Base-by-base conservation (phyloP, 208 protist species). In the Leishmania guyanensis region DNA sequence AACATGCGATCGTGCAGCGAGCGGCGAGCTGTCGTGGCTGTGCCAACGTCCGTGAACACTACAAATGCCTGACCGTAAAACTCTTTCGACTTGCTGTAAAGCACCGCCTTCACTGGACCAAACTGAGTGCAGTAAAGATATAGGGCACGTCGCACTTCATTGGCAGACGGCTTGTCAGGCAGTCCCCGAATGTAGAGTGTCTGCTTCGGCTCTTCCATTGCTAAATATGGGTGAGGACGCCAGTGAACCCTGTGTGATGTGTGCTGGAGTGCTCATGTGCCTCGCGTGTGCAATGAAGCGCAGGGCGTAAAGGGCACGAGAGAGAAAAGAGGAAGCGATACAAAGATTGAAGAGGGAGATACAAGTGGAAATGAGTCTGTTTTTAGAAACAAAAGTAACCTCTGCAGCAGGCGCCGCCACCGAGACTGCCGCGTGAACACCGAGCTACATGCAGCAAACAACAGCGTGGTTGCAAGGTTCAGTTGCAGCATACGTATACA, bases 51-150 rank as follows among this genome's bases (percentile, higher is more conserved):
- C 46, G 88, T 88, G 75, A 97, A 97, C 36, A 96, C 91, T 56
- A 97, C 88, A 89, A 97, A 97, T 4, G 91, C 94, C 80, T 97
- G 94, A 0, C 94, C 94, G 80, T 97, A 93, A 66, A 96, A 87
- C 33, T 81, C 70, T 9, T 77, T 82, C 46, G 75, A 91, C 54
- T 94, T 96, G 50, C 76, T 71, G 78, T 94, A 96, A 36, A 88
- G 75, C 39, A 97, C 90, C 33, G 91, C 90, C 46, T 87, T 79
- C 29, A 97, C 91, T 50, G 94, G 94, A 14, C 94, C 94, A 77
- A 93, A 97, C 62, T 96, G 94, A 0, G 94, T 96, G 85, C 94
- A 97, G 80, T 93, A 93, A 8, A 95, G 82, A 75, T 97, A 97
- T 16, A 97, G 81, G 3, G 90, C 91, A 20, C 92, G 87, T 16